Evolutionary conservation across 2,329 filamentous ascomycete species (phyloP).

Genomic region (Nemania diffusa): DNA sequence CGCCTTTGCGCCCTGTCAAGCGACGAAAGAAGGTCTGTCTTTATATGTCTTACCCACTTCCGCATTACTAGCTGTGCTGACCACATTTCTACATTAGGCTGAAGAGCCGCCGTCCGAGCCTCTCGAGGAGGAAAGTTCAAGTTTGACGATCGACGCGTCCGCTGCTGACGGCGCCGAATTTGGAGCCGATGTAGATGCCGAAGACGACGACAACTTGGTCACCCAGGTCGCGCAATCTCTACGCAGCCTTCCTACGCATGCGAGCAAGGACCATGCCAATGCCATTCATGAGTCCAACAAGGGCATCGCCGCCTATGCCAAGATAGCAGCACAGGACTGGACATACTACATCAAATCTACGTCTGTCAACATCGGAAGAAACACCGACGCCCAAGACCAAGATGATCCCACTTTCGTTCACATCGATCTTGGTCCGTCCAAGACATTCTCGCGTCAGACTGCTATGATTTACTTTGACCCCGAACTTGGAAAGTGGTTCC

Average conservation of each 20-base stretch:
- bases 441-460: constrained; percentile 81
- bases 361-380: constrained; percentile 79
- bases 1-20: constrained; percentile 70
- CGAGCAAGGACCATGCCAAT: constrained; percentile 71
- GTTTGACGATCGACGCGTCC: constrained; percentile 43
- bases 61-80: constrained; percentile 25
- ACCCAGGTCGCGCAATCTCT: constrained; percentile 66
- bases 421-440: constrained; percentile 88
- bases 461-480: constrained; percentile 78
- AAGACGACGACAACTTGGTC: constrained; percentile 66
- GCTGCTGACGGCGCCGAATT: constrained; percentile 29
- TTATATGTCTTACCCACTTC: constrained; percentile 23
- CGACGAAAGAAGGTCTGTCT: constrained; percentile 68
- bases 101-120: constrained; percentile 57
- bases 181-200: constrained; percentile 42
- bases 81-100: constrained; percentile 45
- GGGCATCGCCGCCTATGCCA: constrained; percentile 79
- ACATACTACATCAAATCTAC: constrained; percentile 83
- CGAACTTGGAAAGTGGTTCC: constrained; percentile 78
- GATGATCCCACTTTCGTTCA: constrained; percentile 70
- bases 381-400: constrained; percentile 62
- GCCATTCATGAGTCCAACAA: constrained; percentile 69
- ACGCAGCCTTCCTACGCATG: constrained; percentile 62
- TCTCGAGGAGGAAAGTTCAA: constrained; percentile 52
- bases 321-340: constrained; percentile 84